Conservation (phyloP, 495 filamentous ascomycete species). For the Cladorrhinum samala region DNA sequence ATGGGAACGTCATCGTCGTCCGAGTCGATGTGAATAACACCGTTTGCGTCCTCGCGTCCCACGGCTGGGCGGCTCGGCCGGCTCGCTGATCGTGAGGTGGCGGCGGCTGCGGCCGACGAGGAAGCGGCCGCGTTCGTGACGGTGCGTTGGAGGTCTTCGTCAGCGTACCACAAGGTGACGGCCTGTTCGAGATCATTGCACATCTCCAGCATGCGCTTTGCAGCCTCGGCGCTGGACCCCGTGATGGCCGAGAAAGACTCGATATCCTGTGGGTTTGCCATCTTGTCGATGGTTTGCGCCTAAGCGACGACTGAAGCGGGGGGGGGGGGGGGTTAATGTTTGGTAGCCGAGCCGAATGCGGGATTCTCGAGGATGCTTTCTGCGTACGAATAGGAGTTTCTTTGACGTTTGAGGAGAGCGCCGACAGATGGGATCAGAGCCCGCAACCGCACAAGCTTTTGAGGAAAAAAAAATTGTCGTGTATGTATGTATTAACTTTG, state of each 20-base stretch:
- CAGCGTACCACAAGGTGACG: conserved; percentile 83
- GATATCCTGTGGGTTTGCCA: conserved; percentile 57
- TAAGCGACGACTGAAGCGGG: not conserved
- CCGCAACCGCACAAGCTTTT: too few relatives aligned
- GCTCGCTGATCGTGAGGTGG: too few relatives aligned
- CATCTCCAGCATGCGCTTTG: conserved; percentile 72
- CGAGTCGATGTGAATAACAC: conserved; percentile 66
- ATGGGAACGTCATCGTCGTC: conserved; percentile 54
- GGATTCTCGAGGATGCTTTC: conserved; percentile 8
- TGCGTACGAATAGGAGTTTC: too few relatives aligned
- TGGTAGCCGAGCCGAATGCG: not conserved
- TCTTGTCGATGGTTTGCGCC: conserved; percentile 30
- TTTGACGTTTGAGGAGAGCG: too few relatives aligned
- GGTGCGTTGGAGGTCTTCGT: conserved; percentile 55
- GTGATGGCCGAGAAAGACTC: conserved; percentile 66
- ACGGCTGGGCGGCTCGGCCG: conserved; percentile 19
- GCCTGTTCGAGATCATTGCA: conserved; percentile 81
- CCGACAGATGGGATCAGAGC: too few relatives aligned
- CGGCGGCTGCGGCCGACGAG: conserved; percentile 23
- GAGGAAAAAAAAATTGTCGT: too few relatives aligned
- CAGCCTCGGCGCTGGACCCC: conserved; percentile 50
- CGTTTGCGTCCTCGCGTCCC: conserved; percentile 48
- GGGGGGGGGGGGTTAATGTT: too few relatives aligned
- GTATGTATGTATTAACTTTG: too few relatives aligned
- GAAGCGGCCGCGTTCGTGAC: conserved; percentile 31